Conservation (phyloP, 2,329 filamentous ascomycete genomes). For the Ophiostoma tasmaniense region DNA sequence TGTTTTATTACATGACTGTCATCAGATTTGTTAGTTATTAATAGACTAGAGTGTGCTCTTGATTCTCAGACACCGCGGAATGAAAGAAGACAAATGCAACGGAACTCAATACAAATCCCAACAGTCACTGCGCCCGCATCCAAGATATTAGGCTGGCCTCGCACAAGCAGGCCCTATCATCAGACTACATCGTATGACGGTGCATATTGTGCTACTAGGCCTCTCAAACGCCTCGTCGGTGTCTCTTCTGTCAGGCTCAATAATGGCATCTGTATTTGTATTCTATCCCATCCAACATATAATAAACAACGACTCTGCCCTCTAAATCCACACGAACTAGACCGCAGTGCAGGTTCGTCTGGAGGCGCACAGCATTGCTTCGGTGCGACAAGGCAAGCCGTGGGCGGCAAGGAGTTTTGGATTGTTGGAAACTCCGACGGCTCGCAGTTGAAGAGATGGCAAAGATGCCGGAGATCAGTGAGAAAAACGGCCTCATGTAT, state of each 20-base stretch:
- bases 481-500: conserved; percentile 14
- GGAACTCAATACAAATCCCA: neutral
- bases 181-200: neutral
- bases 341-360: neutral
- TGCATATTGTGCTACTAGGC: neutral
- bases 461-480: conserved; percentile 1
- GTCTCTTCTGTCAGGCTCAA: neutral
- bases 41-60: too few species aligned
- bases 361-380: neutral
- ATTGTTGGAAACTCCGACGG: neutral
- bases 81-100: neutral
- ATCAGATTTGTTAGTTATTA: too few species aligned
- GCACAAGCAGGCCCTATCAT: neutral
- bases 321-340: neutral
- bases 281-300: too few species aligned
- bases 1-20: too few species aligned
- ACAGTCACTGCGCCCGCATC: neutral
- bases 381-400: neutral
- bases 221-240: neutral
- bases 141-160: neutral
- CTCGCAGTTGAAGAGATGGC: neutral
- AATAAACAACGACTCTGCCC: neutral
- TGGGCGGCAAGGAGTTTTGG: neutral
- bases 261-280: neutral
- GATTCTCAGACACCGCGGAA: neutral